Percentiles rank a stretch among this genome's conserved stretches.
Conservation (phyloP, 2,329 filamentous ascomycete genomes). For the Tolypocladium album region DNA sequence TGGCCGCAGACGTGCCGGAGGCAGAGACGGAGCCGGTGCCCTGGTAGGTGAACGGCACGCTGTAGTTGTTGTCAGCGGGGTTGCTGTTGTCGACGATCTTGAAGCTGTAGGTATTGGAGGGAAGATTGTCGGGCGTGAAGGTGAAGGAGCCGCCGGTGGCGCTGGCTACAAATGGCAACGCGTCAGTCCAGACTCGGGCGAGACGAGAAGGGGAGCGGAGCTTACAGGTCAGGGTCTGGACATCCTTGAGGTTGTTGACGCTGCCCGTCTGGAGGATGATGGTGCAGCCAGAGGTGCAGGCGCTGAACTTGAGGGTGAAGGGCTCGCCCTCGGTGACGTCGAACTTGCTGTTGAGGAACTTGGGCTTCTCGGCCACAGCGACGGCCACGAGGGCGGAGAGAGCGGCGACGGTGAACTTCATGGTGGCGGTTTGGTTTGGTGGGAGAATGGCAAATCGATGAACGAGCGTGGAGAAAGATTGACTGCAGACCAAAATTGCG, state of each 20-base stretch:
- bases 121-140: conserved; percentile 15
- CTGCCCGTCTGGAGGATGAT: conserved; percentile 22
- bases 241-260: conserved; percentile 15
- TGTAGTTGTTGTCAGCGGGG: conserved; percentile 18
- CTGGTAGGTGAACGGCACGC: conserved; percentile 17
- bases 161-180: conserved; percentile 4
- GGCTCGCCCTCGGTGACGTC: conserved; percentile 16
- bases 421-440: conserved; percentile 10
- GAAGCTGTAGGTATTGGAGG: conserved; percentile 22
- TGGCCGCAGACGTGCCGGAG: neutral
- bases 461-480: neutral
- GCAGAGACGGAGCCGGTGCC: conserved; percentile 9
- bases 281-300: conserved; percentile 22
- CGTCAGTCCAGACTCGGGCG: neutral
- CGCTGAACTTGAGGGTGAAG: conserved; percentile 20
- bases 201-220: neutral
- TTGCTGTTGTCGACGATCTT: conserved; percentile 18
- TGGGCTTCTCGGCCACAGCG: conserved; percentile 16
- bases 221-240: conserved; percentile 21
- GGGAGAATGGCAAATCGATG: neutral
- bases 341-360: conserved; percentile 20
- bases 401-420: conserved; percentile 24
- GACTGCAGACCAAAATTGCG: neutral
- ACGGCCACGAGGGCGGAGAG: conserved; percentile 17
- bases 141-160: conserved; percentile 14